These are phyloP conservation scores for Petasospora rhodanensis DNA, from an alignment of 1,139 yeast species.

Conservation along the genomic window DNA sequence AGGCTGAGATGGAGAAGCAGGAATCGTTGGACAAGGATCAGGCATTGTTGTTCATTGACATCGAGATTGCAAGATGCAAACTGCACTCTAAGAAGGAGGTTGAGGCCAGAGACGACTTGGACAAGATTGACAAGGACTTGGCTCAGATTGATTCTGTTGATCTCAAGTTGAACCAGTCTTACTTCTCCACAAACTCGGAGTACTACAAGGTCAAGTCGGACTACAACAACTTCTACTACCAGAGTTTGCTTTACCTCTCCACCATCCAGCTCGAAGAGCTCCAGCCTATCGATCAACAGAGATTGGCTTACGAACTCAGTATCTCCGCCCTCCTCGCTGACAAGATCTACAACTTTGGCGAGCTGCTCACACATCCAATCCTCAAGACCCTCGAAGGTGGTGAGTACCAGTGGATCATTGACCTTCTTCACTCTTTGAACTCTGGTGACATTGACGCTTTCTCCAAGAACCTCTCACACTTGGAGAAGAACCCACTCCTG, in stretches of 20 bases:
- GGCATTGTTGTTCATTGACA: conserved; percentile 59
- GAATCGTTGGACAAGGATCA: conserved; percentile 38
- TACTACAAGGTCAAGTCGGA: conserved; percentile 71
- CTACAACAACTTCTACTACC: conserved; percentile 74
- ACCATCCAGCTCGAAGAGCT: conserved; percentile 49
- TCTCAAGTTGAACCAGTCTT: conserved; percentile 74
- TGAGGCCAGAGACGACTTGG: conserved; percentile 68
- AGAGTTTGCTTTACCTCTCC: conserved; percentile 57
- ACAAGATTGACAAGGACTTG: conserved; percentile 52
- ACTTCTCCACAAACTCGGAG: conserved; percentile 75
- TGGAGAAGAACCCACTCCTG: conserved; percentile 55
- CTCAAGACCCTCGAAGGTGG: conserved; percentile 49
- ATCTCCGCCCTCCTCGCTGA: conserved; percentile 90
- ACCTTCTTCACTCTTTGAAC: conserved; percentile 66
- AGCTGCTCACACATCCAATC: conserved; percentile 84
- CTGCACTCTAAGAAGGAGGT: conserved; percentile 53
- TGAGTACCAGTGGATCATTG: conserved; percentile 67
- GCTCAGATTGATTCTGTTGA: conserved; percentile 61
- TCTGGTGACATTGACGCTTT: conserved; percentile 70
- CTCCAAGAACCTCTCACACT: conserved; percentile 42
- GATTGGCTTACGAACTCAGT: conserved; percentile 75
- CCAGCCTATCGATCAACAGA: conserved; percentile 47
- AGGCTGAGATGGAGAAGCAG: conserved; percentile 34
- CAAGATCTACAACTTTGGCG: conserved; percentile 92
- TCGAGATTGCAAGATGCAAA: conserved; percentile 74